Base-by-base conservation (phyloP, 768 basidiomycete species). In the Leccinum incarnatum region DNA sequence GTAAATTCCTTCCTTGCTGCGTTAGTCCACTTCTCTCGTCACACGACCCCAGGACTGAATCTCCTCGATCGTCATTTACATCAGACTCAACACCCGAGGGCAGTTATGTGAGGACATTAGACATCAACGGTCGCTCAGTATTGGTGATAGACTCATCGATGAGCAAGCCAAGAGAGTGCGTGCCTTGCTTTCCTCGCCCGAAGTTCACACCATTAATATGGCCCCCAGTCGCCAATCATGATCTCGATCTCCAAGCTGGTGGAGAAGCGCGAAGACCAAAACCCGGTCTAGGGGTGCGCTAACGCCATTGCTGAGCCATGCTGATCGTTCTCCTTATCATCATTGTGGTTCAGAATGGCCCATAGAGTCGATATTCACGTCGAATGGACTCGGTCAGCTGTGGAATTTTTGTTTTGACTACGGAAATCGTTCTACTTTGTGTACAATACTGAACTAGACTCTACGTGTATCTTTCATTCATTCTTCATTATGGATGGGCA, bases 1-100 rank as follows among this genome's bases (percentile, higher is more conserved):
- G 61, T 56, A n/a, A 68, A 68, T 25, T 3, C 51, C 25, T 3
- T 66, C 23, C 61, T 68, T 17, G 56, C 46, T 25, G 64, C 54
- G 67, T 67, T 52, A 58, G 66, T 68, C 36, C 0, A 2, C 12
- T n/a, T 27, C 51, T 5, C n/a, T 3, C 5, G 1, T 56, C 23
- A 30, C 21, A 4, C 27, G 2, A 49, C 5, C 0, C 34, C 17
- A 19, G 1, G 17, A 29, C 53, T 67, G 32, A 54, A 56, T n/a
- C n/a, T n/a, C 25, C n/a, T 40, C 17, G 37, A 40, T 3, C 12
- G 27, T 23, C 2, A 32, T 40, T 19, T 27, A 19, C 6, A 27
- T 2, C 25, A 67, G 66, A 23, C 59, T 68, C 42, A 64, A 66
- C 25, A 48, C 32, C 15, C 53, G 60, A 5, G 59, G 53, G 5